Evolutionary conservation across 148 eudicot species (phyloP).

Genomic region (Vaccinium myrtillus): DNA sequence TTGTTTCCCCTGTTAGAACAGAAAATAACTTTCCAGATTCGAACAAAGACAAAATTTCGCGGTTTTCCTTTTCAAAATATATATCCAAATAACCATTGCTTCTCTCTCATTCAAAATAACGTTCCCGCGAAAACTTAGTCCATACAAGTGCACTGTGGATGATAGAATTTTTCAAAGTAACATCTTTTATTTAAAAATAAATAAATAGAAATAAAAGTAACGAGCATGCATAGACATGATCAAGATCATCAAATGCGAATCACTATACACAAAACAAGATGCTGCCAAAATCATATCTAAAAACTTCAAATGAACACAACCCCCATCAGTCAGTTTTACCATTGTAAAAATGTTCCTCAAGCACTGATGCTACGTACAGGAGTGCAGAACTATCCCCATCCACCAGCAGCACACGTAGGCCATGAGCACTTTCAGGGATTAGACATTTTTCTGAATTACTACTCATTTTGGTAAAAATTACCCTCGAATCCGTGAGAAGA

Average conservation of each 20-base stretch:
- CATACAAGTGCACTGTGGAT: background rate
- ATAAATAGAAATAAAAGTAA: background rate
- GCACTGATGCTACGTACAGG: constrained; percentile 18
- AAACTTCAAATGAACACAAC: background rate
- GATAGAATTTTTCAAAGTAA: background rate
- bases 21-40: background rate
- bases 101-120: background rate
- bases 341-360: constrained; percentile 30
- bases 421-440: constrained; percentile 18
- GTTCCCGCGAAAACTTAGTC: background rate
- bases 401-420: constrained; percentile 28
- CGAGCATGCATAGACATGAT: background rate
- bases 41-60: background rate
- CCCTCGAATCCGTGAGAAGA: background rate
- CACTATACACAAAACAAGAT: background rate
- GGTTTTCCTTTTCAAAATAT: background rate
- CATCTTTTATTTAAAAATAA: background rate
- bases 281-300: background rate
- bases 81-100: background rate
- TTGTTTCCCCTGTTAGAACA: background rate
- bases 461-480: background rate
- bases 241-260: background rate
- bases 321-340: constrained; percentile 16
- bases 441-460: background rate
- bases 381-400: constrained; percentile 28